phyloP scores from a whole-genome alignment of 1,284 basidiomycete genomes.

The Singerocomus inundabilis region DNA sequence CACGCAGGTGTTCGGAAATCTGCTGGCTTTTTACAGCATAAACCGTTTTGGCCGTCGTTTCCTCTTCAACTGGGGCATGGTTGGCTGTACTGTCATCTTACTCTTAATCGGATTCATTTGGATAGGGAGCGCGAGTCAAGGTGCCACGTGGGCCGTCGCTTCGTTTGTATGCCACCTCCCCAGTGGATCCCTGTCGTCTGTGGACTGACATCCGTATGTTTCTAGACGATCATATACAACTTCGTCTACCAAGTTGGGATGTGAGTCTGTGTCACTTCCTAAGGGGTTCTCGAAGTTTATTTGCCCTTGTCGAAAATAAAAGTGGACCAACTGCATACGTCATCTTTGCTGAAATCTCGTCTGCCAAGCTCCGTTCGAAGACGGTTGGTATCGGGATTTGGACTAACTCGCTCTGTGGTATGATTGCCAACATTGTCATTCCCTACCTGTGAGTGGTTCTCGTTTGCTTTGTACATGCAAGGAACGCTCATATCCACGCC shows the following conservation, averaged over 20 bases:
- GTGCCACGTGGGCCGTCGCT: slow-evolving; percentile 23
- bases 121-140: slow-evolving; percentile 14
- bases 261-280: slow-evolving; percentile 7
- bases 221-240: slow-evolving; percentile 30
- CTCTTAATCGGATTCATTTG: slow-evolving; percentile 31
- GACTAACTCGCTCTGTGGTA: slow-evolving; percentile 24
- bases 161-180: slow-evolving; percentile 20
- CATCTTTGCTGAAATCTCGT: slow-evolving; percentile 31
- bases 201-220: not conserved
- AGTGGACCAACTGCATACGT: slow-evolving; percentile 31
- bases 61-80: slow-evolving; percentile 32
- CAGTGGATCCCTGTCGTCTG: not conserved
- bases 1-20: slow-evolving; percentile 16
- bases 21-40: slow-evolving; percentile 28
- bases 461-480: too few species aligned
- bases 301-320: not conserved
- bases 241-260: slow-evolving; percentile 27
- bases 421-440: slow-evolving; percentile 25
- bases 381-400: slow-evolving; percentile 30
- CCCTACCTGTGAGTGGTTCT: slow-evolving; percentile 28
- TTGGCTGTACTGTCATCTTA: slow-evolving; percentile 23
- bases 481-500: not conserved
- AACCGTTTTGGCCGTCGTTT: slow-evolving; percentile 28
- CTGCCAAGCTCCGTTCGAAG: slow-evolving; percentile 33
- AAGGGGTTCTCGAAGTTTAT: not conserved